Evolutionary conservation across 805 yeast species (phyloP).

Genomic region (Wickerhamiella parazyma): DNA sequence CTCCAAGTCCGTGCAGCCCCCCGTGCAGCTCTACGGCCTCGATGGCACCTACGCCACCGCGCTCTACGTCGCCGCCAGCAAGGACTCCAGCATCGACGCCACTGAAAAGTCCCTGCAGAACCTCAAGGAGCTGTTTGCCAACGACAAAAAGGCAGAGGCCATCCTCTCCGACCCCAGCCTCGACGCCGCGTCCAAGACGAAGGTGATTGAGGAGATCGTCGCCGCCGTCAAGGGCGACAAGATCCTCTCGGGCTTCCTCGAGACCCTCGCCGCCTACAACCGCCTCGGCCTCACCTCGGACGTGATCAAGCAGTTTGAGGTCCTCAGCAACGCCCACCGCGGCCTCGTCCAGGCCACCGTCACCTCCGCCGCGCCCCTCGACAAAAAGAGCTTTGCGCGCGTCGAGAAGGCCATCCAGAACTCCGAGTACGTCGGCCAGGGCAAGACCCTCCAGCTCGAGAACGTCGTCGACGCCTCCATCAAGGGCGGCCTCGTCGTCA

Average conservation of each 20-base stretch:
- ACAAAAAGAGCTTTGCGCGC: constrained; percentile 62
- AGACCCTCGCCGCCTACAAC: constrained; percentile 86
- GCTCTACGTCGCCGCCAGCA: constrained; percentile 78
- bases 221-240: constrained; percentile 42
- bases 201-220: constrained; percentile 49
- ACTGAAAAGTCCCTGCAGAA: constrained; percentile 52
- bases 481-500: constrained; percentile 90
- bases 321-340: constrained; percentile 74
- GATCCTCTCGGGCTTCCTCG: constrained; percentile 64
- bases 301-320: constrained; percentile 56
- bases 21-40: constrained; percentile 85
- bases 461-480: constrained; percentile 81
- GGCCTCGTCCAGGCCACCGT: constrained; percentile 95
- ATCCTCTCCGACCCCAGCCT: constrained; percentile 75
- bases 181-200: constrained; percentile 56
- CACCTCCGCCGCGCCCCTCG: constrained; percentile 74
- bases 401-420: constrained; percentile 63
- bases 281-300: constrained; percentile 59
- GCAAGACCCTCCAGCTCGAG: constrained; percentile 70
- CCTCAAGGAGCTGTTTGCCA: constrained; percentile 39
- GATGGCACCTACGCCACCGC: constrained; percentile 98
- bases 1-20: constrained; percentile 57
- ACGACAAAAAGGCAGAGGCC: constrained; percentile 49
- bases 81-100: constrained; percentile 60
- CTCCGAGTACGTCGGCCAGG: constrained; percentile 71